Conservation (phyloP, 495 filamentous ascomycete species). For the Amniculicola lignicola region DNA sequence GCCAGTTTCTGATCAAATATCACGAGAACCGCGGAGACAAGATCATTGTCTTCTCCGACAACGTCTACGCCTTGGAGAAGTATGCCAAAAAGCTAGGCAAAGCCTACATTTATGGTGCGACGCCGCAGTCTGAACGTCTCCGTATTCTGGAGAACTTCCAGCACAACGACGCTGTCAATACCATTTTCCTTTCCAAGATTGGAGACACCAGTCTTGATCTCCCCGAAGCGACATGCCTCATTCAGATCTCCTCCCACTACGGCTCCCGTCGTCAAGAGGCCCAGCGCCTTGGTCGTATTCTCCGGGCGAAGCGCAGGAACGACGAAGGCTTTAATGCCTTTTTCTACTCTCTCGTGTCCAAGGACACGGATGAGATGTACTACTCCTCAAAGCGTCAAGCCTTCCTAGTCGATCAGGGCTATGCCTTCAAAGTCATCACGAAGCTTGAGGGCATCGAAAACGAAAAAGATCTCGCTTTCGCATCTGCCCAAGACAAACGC, state of each 20-base stretch:
- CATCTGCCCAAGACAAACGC: conserved; percentile 74
- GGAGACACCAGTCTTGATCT: conserved; percentile 96
- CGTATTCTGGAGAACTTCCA: conserved; percentile 94
- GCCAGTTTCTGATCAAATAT: conserved; percentile 95
- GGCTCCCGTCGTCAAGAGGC: conserved; percentile 97
- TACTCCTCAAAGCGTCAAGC: conserved; percentile 97
- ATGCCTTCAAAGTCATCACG: conserved; percentile 99
- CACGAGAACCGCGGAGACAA: conserved; percentile 97
- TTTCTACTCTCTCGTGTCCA: conserved; percentile 96
- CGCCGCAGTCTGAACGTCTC: conserved; percentile 79
- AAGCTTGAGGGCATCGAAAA: conserved; percentile 88
- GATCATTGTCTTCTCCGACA: conserved; percentile 98
- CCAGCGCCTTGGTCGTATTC: conserved; percentile 89
- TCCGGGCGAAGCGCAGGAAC: conserved; percentile 91
- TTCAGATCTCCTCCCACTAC: conserved; percentile 98
- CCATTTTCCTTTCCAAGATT: conserved; percentile 96
- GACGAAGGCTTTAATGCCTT: conserved; percentile 99
- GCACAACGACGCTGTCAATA: conserved; percentile 88
- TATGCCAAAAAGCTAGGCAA: conserved; percentile 85
- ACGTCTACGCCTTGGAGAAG: conserved; percentile 85
- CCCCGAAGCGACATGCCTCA: conserved; percentile 94
- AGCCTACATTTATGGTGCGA: conserved; percentile 91
- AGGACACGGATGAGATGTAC: conserved; percentile 97
- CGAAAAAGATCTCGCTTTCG: conserved; percentile 74
- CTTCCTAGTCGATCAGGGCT: conserved; percentile 97